Conservation (phyloP, 768 basidiomycete genomes). For the Chalciporus chontae region DNA sequence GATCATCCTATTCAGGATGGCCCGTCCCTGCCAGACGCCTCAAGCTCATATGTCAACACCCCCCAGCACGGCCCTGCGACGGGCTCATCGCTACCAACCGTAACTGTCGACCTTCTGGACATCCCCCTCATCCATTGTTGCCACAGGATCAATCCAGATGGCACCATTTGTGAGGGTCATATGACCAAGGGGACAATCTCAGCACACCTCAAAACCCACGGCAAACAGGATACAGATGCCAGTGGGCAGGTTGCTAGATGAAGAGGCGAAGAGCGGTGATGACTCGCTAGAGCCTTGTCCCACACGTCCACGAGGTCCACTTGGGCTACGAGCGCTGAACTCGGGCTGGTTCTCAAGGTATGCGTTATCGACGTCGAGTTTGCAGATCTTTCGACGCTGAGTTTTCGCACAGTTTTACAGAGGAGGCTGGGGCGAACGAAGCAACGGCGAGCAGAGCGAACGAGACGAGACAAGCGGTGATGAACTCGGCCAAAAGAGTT, state of each 20-base stretch:
- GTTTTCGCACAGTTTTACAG: too few relatives aligned
- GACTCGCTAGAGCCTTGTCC: conserved; percentile 15
- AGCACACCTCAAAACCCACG: conserved; percentile 19
- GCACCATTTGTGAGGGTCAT: background rate
- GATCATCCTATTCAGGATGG: too few relatives aligned
- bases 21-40: too few relatives aligned
- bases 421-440: too few relatives aligned
- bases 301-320: conserved; percentile 17
- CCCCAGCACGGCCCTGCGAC: too few relatives aligned
- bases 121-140: background rate
- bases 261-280: background rate
- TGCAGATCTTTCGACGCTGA: background rate
- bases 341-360: background rate
- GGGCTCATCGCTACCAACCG: too few relatives aligned
- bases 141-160: conserved; percentile 3
- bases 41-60: too few relatives aligned
- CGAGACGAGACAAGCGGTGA: too few relatives aligned
- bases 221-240: background rate
- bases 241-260: conserved; percentile 14
- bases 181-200: conserved; percentile 2
- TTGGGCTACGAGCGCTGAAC: conserved; percentile 8
- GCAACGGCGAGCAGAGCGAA: too few relatives aligned
- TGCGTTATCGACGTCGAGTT: background rate
- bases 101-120: background rate
- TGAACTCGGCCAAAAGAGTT: too few relatives aligned